These are phyloP conservation scores for Cadophora sp. DNA, from an alignment of 2,329 filamentous ascomycete species.

Conservation along the genomic window DNA sequence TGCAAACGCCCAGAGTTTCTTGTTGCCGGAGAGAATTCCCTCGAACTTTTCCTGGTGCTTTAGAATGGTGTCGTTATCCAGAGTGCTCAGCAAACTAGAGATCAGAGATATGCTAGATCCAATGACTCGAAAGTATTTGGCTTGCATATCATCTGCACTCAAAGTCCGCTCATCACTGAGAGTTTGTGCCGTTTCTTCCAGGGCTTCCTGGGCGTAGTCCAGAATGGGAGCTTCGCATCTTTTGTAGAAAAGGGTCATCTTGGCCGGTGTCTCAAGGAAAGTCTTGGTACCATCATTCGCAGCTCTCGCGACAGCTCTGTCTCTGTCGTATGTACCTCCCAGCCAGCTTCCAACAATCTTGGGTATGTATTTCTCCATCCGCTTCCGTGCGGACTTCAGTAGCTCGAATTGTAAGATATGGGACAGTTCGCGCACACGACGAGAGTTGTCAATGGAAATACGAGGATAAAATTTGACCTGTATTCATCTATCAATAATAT, in stretches of 20 bases:
- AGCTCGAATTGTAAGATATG: slow-evolving; percentile 74
- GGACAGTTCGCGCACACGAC: slow-evolving; percentile 85
- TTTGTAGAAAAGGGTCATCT: slow-evolving; percentile 77
- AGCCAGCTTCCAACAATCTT: slow-evolving; percentile 89
- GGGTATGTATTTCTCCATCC: slow-evolving; percentile 81
- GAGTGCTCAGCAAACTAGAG: slow-evolving; percentile 57
- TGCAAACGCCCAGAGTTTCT: slow-evolving; percentile 67
- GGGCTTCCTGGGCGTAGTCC: slow-evolving; percentile 80
- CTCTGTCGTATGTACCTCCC: slow-evolving; percentile 85
- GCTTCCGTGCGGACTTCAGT: slow-evolving; percentile 72
- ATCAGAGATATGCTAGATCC: slow-evolving; percentile 62
- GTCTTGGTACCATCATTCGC: slow-evolving; percentile 77
- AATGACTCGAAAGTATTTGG: slow-evolving; percentile 82
- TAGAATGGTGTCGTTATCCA: slow-evolving; percentile 58
- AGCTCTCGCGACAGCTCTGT: slow-evolving; percentile 76
- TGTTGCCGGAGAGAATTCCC: slow-evolving; percentile 68
- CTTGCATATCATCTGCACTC: slow-evolving; percentile 81
- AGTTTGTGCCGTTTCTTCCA: slow-evolving; percentile 80
- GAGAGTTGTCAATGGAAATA: slow-evolving; percentile 86
- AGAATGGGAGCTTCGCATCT: slow-evolving; percentile 83
- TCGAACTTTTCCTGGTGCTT: slow-evolving; percentile 69
- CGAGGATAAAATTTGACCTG: slow-evolving; percentile 88
- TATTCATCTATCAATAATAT: slow-evolving; percentile 12
- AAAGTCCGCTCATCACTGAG: slow-evolving; percentile 90
- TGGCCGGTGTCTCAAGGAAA: slow-evolving; percentile 82